Evolutionary conservation across 2,329 filamentous ascomycete genomes (phyloP), one percentile per base, ranked within the genome.

Genomic region (Clarireedia sp.): DNA sequence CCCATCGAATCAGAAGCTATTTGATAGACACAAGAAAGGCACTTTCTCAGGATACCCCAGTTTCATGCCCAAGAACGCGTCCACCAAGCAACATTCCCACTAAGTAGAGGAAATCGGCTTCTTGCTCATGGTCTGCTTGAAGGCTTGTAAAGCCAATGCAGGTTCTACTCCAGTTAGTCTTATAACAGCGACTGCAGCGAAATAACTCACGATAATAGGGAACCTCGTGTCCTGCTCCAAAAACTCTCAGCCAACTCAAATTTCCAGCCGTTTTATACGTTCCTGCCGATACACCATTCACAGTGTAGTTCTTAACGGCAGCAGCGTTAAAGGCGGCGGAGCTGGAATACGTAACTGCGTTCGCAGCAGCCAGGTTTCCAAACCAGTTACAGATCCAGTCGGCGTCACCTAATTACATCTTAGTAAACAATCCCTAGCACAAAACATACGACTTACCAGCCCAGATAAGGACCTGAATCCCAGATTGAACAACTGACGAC

Each of bases 301-400:
- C 74, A 0, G 70, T 79, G 60, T 81, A 82, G 0, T 70, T 62
- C 58, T 64, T 56, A 12, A 75, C 61, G 21, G 64, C 57, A 17
- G 68, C 68, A 21, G 64, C 61, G 3, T 64, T 63, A 61, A 81
- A 82, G 2, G 70, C 66, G 0, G 68, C 57, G 7, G 71, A 65
- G 2, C 69, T 71, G 1, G 67, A 57, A 63, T 73, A 81, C 12
- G 71, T 67, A 23, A 82, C 68, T 0, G 71, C 69, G 36, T 81
- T 71, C 1, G 76, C 74, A 1, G 73, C 74, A 10, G 67, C 70
- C 5, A 76, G 69, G 33, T 71, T 74, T n/a, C 79, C 79, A 29
- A 76, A 68, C 75, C 78, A 81, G 66, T 82, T 82, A 62, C 78
- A 82, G 52, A 81, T 78, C 68, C 73, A 81, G 61, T 83, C 79